Evolutionary conservation across 768 basidiomycete species (phyloP), one percentile per base, ranked within the genome.

Genomic region (Macrolepiota albuminosa): DNA sequence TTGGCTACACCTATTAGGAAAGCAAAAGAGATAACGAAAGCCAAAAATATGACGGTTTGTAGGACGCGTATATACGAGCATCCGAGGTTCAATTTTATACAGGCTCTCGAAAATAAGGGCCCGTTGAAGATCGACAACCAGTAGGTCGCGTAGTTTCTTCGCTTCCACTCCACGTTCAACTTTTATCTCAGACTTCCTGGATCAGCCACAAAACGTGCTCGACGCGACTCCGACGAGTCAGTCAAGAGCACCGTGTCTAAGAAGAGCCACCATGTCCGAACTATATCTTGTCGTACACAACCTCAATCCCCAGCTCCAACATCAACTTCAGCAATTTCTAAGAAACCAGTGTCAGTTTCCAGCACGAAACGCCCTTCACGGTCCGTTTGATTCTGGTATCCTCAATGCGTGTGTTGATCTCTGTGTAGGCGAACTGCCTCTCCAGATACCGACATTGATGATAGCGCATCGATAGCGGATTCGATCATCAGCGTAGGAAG

Each of bases 381-480:
- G 74, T 74, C 57, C 21, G 70, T 64, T 26, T 29, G 36, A 18
- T 9, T 7, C 10, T 21, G 37, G 9, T 29, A 16, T 3, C 13
- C 11, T n/a, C 18, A 3, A 11, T 21, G 16, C 5, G 3, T 33
- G 3, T 33, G 8, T 29, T 51, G 11, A 63, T 34, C 24, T 37
- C 39, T 52, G 45, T 47, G 54, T 60, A 72, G 68, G 53, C 64
- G 71, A 24, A 60, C 66, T 10, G 65, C 50, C 42, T 72, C 70
- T 11, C 71, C 75, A 16, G 78, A 78, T 21, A 70, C 70, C n/a
- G 78, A 78, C 47, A 67, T 71, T 10, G 80, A 82, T 60, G 84
- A 86, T 61, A 73, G 70, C 42, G 75, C 73, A 6, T 86, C 85
- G 5, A 71, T 85, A 33, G 78, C 83, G 4, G 85, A 84, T 61